phyloP scores from a whole-genome alignment of 2,329 filamentous ascomycete species.

The Colletotrichum sp. region DNA sequence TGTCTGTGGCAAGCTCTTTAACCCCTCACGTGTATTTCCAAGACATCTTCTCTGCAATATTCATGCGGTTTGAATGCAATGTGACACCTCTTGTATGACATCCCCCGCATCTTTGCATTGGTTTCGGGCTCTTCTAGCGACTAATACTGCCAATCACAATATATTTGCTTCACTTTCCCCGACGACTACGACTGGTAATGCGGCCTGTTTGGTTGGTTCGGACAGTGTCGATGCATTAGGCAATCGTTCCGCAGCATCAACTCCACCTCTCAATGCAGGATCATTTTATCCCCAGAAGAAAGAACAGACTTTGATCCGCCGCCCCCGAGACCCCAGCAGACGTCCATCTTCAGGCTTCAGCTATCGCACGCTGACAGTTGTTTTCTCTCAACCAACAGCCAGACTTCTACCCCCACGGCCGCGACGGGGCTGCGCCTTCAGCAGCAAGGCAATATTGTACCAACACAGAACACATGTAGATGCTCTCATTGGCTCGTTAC shows the following conservation, averaged over 20 bases:
- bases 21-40: not conserved
- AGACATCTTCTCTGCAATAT: not conserved
- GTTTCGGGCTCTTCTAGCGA: not conserved
- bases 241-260: not conserved
- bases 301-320: not conserved
- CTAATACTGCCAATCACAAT: not conserved
- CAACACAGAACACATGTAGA: not conserved
- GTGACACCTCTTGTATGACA: not conserved
- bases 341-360: not conserved
- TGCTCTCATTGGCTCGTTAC: not conserved
- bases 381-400: not conserved
- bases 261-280: not conserved
- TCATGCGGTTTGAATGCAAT: not conserved
- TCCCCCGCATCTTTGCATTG: not conserved
- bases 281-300: not conserved
- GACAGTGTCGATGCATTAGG: not conserved
- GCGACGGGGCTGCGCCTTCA: not conserved
- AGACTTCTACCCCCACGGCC: not conserved
- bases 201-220: not conserved
- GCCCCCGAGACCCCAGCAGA: not conserved
- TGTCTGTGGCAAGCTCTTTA: not conserved
- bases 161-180: not conserved
- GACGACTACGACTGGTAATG: not conserved
- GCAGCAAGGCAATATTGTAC: not conserved
- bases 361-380: not conserved